Evolutionary conservation across 495 filamentous ascomycete species (phyloP), one percentile per base, ranked within the genome.

Genomic region (Xylaria venustula): DNA sequence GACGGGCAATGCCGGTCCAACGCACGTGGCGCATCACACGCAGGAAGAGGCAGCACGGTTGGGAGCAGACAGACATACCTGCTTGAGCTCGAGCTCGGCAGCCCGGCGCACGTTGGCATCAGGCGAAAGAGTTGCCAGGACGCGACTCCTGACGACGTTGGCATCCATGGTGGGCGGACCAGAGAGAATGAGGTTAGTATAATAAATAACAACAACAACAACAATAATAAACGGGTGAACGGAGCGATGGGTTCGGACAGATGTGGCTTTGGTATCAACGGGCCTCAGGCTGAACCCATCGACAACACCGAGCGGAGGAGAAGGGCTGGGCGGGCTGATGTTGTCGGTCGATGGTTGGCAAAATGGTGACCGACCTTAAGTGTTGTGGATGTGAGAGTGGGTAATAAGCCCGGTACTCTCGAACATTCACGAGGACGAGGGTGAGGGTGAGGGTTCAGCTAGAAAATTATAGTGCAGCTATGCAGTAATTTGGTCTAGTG

Each of bases 51-150:
- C 41, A 64, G 26, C 14, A 51, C 25, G 17, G 26, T 8, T 32
- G 60, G 36, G 54, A 49, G 50, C 36, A 34, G 37, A 12, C 41
- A 32, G 30, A 80, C 88, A 71, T 83, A 97, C 94, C 85, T 89
- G 87, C 88, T 93, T 96, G 65, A 98, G 81, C 75, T 97, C 90
- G 66, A 93, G 77, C 80, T 98, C 95, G 60, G 92, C 94, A 73
- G 90, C 87, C 66, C 87, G 86, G 70, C 94, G 85, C 74, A 81
- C 86, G 67, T 94, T 90, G 66, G 91, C 87, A 81, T 98, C 90
- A 63, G 89, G 73, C 67, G 91, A 87, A 67, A 97, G 85, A 48
- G 92, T 97, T 69, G 89, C 88, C 72, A 88, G 84, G 74, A 98
- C 91, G 75, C 92, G 90, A 81, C 86, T 87, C 77, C 92, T 84